Evolutionary conservation across 495 filamentous ascomycete genomes (phyloP), one percentile per base, ranked within the genome.

Genomic region (Aspergillus leporis): DNA sequence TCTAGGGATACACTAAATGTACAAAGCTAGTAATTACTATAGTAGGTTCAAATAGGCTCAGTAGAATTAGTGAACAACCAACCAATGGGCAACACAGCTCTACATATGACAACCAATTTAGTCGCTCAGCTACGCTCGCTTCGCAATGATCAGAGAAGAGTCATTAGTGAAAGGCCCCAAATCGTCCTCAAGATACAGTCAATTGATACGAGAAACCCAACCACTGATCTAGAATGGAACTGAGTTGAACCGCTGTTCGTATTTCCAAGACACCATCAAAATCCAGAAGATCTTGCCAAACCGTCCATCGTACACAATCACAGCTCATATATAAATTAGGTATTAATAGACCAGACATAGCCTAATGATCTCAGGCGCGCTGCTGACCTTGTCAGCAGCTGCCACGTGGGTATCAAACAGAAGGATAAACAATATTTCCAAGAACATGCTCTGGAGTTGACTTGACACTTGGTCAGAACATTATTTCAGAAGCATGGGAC

Each of bases 341-440:
- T 47, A 47, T 47, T 47, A 47, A 10, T 8, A 47, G 43, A 23
- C 43, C 43, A n/a, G 13, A 2, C 43, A 23, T 8, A 19, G 43
- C 19, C 43, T 7, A 5, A 47, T 18, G 4, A 47, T 22, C 43
- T 47, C 19, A 23, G 43, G 10, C 13, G 21, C 43, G 21, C 21
- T 14, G 21, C 19, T 47, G 19, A 10, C 3, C 1, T 23, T 9
- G 9, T n/a, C 43, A 47, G 21, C 43, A 47, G 43, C 18, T 8
- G 43, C 43, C 43, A 23, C 43, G 18, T 47, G 43, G 43, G 43
- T 47, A 47, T 47, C 43, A 47, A 47, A 10, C 43, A 23, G 21
- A 23, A 23, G 21, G 21, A 47, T 10, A 47, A 47, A 23, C 9
- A 21, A 21, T 23, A n/a, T 47, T 21, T 47, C 19, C 43, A 47